Base-by-base conservation (phyloP, 106 monocot genomes). In the Allium sativum region DNA sequence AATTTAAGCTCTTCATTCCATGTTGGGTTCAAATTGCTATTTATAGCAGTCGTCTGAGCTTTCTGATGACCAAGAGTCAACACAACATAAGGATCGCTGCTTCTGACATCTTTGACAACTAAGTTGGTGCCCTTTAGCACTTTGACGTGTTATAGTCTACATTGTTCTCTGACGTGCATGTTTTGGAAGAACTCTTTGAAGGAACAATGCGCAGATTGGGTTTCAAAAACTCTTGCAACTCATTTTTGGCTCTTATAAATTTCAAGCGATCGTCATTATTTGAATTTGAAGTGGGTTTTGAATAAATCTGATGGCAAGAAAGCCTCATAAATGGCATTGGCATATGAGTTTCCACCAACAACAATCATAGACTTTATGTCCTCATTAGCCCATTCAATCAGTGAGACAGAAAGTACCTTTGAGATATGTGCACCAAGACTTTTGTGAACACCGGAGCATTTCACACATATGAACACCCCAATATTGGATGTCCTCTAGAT, bases 241-340 rank as follows among this genome's bases (percentile, higher is more conserved):
- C 89, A 67, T 93, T 89, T 65, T 93, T 93, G 18, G 93, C 77
- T 64, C 93, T 89, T 59, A 95, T 95, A 67, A 95, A 95, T 31
- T 79, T 77, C 48, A 73, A 71, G 42, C 94, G 75, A 44, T 95
- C 84, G 48, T 89, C 90, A 41, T 69, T 54, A 66, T 77, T 77
- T 17, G 94, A 63, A 51, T 90, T 68, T 62, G 83, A 48, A 5
- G 62, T 73, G 14, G 94, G 94, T 41, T 90, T 95, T 64, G 58
- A 42, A 75, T 69, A 61, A n/a, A 31, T 46, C 73, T 66, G 68
- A 48, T 13, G 94, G 90, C 56, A 86, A 78, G 74, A 83, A 95
- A 18, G 89, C 90, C 68, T 95, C 94, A 68, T 90, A 95, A 20
- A 90, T 90, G 31, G 90, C 74, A 73, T 95, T 95, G 0, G 94